Evolutionary conservation across 768 basidiomycete species (phyloP).

Genomic region (Strobilomyces dryophilus): DNA sequence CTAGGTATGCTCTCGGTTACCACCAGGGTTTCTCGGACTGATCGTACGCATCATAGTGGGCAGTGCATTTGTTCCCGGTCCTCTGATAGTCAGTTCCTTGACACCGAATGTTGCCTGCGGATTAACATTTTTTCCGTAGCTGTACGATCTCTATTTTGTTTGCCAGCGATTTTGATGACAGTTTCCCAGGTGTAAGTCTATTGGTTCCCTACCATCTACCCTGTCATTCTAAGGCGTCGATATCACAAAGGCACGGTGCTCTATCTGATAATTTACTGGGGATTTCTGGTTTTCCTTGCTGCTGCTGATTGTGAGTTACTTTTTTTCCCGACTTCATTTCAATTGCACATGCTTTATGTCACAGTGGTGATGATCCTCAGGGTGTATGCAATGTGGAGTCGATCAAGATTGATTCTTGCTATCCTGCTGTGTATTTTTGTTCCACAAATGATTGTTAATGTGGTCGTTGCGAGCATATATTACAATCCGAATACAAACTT

Average conservation of each 20-base stretch:
- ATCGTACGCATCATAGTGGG: background rate
- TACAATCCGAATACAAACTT: background rate
- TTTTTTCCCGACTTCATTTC: background rate
- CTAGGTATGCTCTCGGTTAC: background rate
- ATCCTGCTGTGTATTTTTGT: conserved; percentile 3
- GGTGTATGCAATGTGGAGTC: conserved; percentile 2
- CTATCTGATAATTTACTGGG: background rate
- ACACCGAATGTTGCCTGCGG: background rate
- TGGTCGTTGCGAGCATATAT: background rate
- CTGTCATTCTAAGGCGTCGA: no score
- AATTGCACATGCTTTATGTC: background rate
- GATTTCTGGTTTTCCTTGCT: background rate
- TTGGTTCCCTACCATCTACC: background rate
- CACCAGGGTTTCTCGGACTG: background rate
- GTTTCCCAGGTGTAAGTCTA: conserved; percentile 7
- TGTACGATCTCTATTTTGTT: background rate
- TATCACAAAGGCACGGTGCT: background rate
- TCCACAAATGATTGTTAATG: background rate
- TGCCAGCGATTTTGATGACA: background rate
- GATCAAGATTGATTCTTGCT: background rate
- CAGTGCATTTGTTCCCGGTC: background rate
- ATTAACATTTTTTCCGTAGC: background rate
- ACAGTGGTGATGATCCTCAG: conserved; percentile 1
- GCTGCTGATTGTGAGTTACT: background rate
- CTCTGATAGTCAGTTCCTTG: background rate